Evolutionary conservation across 768 basidiomycete species (phyloP), one percentile per base, ranked within the genome.

Genomic region (Ramaria rubella): DNA sequence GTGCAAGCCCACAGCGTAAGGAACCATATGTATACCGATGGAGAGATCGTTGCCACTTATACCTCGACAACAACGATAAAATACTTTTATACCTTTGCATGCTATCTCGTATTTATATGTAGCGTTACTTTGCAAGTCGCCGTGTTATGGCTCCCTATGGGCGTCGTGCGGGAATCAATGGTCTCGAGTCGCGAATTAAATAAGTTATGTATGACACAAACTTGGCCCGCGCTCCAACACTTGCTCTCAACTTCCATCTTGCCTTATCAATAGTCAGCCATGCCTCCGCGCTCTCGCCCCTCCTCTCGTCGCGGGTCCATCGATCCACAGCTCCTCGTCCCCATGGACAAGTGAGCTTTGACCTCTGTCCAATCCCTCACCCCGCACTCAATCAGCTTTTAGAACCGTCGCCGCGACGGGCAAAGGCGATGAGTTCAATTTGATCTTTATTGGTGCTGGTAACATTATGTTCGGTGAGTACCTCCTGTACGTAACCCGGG

Each of bases 381-480:
- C 50, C 38, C 51, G 52, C 52, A 45, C 36, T 45, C 17, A 53
- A 48, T 27, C 52, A 27, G 48, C 34, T 51, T 7, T 0, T 48
- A 66, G 56, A 48, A 49, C 70, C 84, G 80, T 67, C 68, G 72
- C 55, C 71, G 72, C 61, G 76, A 80, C 83, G 53, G 75, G 75
- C 53, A 85, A 83, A 15, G 71, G 81, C 48, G 81, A 87, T 62
- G 77, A 86, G 65, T 96, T 96, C 79, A 95, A 96, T 69, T 85
- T 98, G 53, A 83, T 95, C 68, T 94, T 95, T 71, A 77, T 98
- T 63, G 94, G 94, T 50, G 94, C 94, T 26, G 94, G 94, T 15
- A 95, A 96, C 73, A 94, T 97, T 74, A 96, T 96, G 93, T 98
- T 98, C 68, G 94, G 94, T 83, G 52, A 55, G 73, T 58, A n/a